Conservation (phyloP, 208 protist genomes). For the Angomonas deanei region DNA sequence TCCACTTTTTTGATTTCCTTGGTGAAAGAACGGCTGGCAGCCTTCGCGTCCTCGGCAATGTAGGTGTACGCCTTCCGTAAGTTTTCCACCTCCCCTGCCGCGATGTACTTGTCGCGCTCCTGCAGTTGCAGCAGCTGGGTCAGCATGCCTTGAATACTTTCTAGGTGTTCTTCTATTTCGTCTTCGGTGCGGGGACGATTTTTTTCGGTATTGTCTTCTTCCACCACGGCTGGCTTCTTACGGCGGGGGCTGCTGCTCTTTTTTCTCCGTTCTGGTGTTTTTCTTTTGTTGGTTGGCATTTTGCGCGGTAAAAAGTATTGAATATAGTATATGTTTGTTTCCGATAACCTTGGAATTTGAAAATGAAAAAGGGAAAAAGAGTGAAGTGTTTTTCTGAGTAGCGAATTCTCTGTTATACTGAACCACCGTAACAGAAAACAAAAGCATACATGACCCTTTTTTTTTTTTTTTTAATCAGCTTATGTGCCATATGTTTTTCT, state of each 20-base stretch:
- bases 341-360: too few species aligned
- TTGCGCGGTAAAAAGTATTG: too few species aligned
- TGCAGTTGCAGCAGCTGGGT: conserved; percentile 39
- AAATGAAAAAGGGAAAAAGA: too few species aligned
- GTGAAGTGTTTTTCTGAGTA: too few species aligned
- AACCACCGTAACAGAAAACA: too few species aligned
- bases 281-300: too few species aligned
- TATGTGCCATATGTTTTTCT: too few species aligned
- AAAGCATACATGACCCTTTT: neutral
- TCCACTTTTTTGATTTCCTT: conserved; percentile 25
- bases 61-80: conserved; percentile 55
- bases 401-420: too few species aligned
- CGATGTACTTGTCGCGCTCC: conserved; percentile 26
- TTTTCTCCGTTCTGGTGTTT: too few species aligned
- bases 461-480: neutral
- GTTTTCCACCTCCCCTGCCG: conserved; percentile 37
- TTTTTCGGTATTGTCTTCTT: neutral
- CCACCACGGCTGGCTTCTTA: neutral
- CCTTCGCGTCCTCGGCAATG: conserved; percentile 13
- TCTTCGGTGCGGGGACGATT: neutral
- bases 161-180: conserved; percentile 20
- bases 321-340: too few species aligned
- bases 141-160: conserved; percentile 43
- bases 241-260: too few species aligned
- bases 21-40: conserved; percentile 11